Conservation (phyloP, 768 basidiomycete species). For the Rhizopogon vinicolor region DNA sequence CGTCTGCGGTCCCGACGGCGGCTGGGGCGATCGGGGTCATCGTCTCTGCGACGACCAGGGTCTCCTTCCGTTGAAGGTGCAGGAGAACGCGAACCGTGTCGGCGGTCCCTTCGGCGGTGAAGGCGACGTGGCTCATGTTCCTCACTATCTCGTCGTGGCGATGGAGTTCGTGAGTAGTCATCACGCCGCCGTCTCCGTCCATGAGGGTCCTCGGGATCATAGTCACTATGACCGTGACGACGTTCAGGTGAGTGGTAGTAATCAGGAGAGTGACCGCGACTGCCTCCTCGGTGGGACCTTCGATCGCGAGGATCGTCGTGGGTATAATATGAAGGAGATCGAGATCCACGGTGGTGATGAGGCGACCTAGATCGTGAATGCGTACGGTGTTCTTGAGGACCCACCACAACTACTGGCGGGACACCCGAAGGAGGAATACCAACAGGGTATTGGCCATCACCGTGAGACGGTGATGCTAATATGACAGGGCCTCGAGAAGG, state of each 20-base stretch:
- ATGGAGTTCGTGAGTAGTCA: background rate
- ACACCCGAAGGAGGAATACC: conserved; percentile 7
- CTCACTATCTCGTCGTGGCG: background rate
- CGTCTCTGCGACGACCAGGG: too few species aligned
- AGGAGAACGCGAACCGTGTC: too few species aligned
- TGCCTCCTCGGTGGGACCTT: conserved; percentile 5
- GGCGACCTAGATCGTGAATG: conserved; percentile 16
- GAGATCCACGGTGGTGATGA: conserved; percentile 7
- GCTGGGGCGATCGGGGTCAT: background rate
- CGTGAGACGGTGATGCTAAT: conserved; percentile 10
- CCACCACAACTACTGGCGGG: conserved; percentile 3
- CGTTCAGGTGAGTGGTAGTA: conserved; percentile 9
- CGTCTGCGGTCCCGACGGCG: background rate
- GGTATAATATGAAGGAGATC: conserved; percentile 2
- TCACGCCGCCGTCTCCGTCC: background rate
- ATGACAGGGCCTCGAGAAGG: conserved; percentile 17
- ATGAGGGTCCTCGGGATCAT: conserved; percentile 9
- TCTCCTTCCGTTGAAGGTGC: background rate
- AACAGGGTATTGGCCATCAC: conserved; percentile 12
- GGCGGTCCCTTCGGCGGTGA: too few species aligned
- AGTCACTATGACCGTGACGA: background rate
- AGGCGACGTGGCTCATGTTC: too few species aligned
- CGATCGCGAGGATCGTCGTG: conserved; percentile 1
- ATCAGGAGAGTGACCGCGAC: conserved; percentile 1
- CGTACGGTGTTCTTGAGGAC: conserved; percentile 8